These are phyloP conservation scores for Collybia sordida DNA, from an alignment of 768 basidiomycete species.

Conservation along the genomic window DNA sequence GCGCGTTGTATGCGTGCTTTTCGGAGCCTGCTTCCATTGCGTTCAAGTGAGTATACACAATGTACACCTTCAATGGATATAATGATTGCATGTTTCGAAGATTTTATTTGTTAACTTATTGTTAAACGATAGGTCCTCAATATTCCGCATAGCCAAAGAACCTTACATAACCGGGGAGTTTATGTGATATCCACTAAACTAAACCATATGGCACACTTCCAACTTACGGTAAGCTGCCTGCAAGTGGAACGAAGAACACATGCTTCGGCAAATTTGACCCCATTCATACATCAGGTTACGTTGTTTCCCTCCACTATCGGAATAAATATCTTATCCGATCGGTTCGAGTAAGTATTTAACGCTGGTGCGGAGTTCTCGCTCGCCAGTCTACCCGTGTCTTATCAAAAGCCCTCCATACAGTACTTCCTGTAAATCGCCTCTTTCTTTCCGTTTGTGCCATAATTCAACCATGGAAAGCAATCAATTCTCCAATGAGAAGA, in stretches of 20 bases:
- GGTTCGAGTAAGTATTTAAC: background rate
- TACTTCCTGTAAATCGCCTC: background rate
- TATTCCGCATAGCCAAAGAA: no score
- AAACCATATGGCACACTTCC: background rate
- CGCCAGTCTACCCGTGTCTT: background rate
- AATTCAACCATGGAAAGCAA: background rate
- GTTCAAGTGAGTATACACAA: no score
- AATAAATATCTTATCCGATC: background rate
- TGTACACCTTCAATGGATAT: no score
- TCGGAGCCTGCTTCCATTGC: background rate
- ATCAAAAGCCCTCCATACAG: background rate
- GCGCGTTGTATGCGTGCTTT: background rate
- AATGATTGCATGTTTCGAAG: no score
- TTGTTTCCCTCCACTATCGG: no score
- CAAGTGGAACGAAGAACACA: background rate
- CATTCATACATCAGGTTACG: no score
- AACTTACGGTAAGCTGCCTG: background rate
- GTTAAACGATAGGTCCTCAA: no score
- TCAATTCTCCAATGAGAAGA: conserved; percentile 12
- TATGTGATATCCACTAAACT: background rate
- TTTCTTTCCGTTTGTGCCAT: background rate
- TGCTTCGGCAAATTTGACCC: no score
- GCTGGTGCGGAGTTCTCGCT: background rate
- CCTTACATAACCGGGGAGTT: background rate
- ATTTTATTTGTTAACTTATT: no score